These are phyloP conservation scores for Torrubiella hemipterigena DNA, from an alignment of 2,329 filamentous ascomycete species.

Conservation along the genomic window DNA sequence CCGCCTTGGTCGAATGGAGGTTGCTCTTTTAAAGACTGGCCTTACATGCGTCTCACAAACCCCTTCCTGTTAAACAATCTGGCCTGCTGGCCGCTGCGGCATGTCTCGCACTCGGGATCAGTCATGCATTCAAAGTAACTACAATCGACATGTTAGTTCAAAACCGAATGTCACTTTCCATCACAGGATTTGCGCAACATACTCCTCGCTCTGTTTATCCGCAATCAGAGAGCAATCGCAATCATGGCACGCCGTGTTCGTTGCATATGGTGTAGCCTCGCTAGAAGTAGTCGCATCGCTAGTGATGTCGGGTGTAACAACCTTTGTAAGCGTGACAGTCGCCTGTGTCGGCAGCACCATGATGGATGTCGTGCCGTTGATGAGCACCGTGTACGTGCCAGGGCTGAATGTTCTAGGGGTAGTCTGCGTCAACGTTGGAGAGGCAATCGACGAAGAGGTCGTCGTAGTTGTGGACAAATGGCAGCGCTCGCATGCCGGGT, in stretches of 20 bases:
- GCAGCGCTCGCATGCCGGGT: constrained; percentile 3
- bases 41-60: too few species aligned
- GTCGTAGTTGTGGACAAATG: neutral
- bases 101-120: constrained; percentile 13
- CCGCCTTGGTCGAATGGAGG: neutral
- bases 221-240: constrained; percentile 16
- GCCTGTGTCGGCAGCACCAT: neutral
- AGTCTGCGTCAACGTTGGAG: neutral
- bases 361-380: neutral
- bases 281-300: too few species aligned
- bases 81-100: too few species aligned
- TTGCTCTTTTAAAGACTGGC: neutral
- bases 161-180: neutral
- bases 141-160: neutral
- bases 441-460: neutral
- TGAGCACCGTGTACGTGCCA: neutral
- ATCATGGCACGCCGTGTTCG: constrained; percentile 2
- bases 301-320: too few species aligned
- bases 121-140: constrained; percentile 18
- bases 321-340: neutral
- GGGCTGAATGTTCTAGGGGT: neutral
- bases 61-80: too few species aligned
- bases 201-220: constrained; percentile 14
- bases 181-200: constrained; percentile 2
- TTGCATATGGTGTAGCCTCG: constrained; percentile 2